These are phyloP conservation scores for Penicillium paneum DNA, from an alignment of 2,329 filamentous ascomycete genomes.

Conservation along the genomic window DNA sequence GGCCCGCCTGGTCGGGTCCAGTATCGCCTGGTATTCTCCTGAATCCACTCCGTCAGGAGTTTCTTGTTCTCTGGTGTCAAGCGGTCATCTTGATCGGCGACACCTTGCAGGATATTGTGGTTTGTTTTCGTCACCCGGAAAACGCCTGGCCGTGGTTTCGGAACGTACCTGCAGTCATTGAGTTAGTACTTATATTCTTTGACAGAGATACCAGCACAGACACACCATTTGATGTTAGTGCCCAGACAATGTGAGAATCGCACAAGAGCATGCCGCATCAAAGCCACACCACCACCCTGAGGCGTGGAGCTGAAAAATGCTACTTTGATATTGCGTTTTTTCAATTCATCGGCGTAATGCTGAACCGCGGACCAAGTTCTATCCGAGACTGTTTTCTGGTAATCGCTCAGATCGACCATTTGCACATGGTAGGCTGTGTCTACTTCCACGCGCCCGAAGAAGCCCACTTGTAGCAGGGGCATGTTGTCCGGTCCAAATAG, in stretches of 20 bases:
- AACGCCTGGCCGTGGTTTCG: slow-evolving; percentile 73
- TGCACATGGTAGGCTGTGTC: slow-evolving; percentile 64
- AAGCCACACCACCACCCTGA: slow-evolving; percentile 76
- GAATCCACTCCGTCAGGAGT: slow-evolving; percentile 68
- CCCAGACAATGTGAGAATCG: slow-evolving; percentile 65
- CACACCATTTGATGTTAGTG: slow-evolving; percentile 71
- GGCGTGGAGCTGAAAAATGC: slow-evolving; percentile 79
- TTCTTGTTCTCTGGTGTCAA: slow-evolving; percentile 61
- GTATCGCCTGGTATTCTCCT: slow-evolving; percentile 69
- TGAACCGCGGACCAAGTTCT: slow-evolving; percentile 65
- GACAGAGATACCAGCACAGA: not conserved
- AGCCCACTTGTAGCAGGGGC: slow-evolving; percentile 65
- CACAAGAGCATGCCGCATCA: slow-evolving; percentile 77
- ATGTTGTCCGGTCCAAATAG: slow-evolving; percentile 70
- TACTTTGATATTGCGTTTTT: slow-evolving; percentile 62
- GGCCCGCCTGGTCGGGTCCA: slow-evolving; percentile 70
- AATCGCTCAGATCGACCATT: slow-evolving; percentile 57
- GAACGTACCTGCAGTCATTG: slow-evolving; percentile 57
- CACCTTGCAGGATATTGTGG: slow-evolving; percentile 84
- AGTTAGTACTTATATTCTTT: slow-evolving; percentile 7
- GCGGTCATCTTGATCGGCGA: slow-evolving; percentile 63
- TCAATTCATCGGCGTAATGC: slow-evolving; percentile 62
- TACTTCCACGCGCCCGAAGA: slow-evolving; percentile 66
- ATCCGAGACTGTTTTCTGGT: slow-evolving; percentile 58
- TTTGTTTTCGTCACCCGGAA: slow-evolving; percentile 84